Evolutionary conservation across 148 eudicot genomes (phyloP).

Genomic region (Chenopodium berlandieri): DNA sequence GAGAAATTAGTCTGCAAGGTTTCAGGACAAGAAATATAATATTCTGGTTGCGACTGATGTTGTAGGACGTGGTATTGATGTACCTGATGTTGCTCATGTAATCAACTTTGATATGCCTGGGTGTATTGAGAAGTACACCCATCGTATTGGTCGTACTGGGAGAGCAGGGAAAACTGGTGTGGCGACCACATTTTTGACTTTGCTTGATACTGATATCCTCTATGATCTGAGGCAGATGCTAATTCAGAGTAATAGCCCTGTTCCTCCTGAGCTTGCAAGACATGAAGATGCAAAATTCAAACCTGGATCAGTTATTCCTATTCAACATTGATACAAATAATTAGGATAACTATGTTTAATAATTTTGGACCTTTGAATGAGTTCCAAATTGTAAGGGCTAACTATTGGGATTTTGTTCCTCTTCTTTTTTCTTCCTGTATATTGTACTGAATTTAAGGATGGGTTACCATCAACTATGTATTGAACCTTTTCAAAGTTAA

Average conservation of each 20-base stretch:
- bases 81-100: too few species aligned
- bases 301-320: slow-evolving; percentile 38
- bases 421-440: too few species aligned
- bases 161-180: slow-evolving; percentile 63
- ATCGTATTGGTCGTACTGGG: slow-evolving; percentile 61
- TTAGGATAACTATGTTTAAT: too few species aligned
- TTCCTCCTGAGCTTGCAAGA: slow-evolving; percentile 77
- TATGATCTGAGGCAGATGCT: slow-evolving; percentile 44
- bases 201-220: slow-evolving; percentile 65
- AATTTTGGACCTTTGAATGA: too few species aligned
- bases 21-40: slow-evolving; percentile 57
- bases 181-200: slow-evolving; percentile 76
- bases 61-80: slow-evolving; percentile 68
- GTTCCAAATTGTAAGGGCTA: too few species aligned
- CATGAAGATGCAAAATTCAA: slow-evolving; percentile 66
- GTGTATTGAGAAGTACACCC: slow-evolving; percentile 61
- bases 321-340: too few species aligned
- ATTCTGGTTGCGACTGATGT: slow-evolving; percentile 63
- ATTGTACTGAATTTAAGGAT: too few species aligned
- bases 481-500: too few species aligned
- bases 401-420: too few species aligned
- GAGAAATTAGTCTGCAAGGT: slow-evolving; percentile 61
- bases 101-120: too few species aligned
- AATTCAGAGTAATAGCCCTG: slow-evolving; percentile 56
- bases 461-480: too few species aligned